Percentiles rank a stretch among this genome's conserved stretches.
Evolutionary conservation across 192 early-diverging fungal species (phyloP).

Genomic region (Coemansia reversa): DNA sequence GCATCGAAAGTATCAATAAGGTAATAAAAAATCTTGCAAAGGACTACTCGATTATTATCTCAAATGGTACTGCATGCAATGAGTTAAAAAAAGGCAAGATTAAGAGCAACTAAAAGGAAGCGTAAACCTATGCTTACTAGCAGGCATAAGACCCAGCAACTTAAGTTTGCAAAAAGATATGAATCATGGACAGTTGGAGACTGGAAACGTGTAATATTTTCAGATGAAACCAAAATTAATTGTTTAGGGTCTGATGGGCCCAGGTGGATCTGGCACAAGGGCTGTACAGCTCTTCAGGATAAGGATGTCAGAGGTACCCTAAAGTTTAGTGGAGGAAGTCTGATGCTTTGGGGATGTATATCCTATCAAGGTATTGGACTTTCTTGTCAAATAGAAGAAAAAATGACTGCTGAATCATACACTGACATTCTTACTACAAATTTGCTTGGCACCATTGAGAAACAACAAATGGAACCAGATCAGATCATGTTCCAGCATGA

Average conservation of each 20-base stretch:
- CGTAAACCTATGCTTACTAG: background rate
- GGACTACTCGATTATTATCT: background rate
- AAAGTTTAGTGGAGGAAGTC: slow-evolving; percentile 27
- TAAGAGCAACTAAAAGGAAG: background rate
- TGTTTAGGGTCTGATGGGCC: slow-evolving; percentile 39
- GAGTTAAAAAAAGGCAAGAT: background rate
- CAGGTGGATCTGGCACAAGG: slow-evolving; percentile 18
- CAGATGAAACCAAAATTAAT: slow-evolving; percentile 47
- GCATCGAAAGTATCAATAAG: background rate
- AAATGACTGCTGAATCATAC: slow-evolving; percentile 10
- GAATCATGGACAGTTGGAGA: slow-evolving; percentile 30
- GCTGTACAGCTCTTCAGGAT: background rate
- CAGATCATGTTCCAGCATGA: slow-evolving; percentile 29
- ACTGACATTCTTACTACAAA: background rate
- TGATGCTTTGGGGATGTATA: slow-evolving; percentile 45
- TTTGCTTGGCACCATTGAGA: slow-evolving; percentile 7
- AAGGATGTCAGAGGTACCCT: slow-evolving; percentile 19
- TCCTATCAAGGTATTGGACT: slow-evolving; percentile 18
- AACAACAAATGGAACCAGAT: background rate
- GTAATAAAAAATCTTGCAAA: background rate
- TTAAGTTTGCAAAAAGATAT: slow-evolving; percentile 21
- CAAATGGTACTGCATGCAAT: background rate
- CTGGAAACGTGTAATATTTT: slow-evolving; percentile 42
- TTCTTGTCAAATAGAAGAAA: slow-evolving; percentile 11
- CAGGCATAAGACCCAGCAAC: background rate